These are phyloP conservation scores for Clarkia xantiana DNA, from an alignment of 345 rosid species.

Conservation along the genomic window DNA sequence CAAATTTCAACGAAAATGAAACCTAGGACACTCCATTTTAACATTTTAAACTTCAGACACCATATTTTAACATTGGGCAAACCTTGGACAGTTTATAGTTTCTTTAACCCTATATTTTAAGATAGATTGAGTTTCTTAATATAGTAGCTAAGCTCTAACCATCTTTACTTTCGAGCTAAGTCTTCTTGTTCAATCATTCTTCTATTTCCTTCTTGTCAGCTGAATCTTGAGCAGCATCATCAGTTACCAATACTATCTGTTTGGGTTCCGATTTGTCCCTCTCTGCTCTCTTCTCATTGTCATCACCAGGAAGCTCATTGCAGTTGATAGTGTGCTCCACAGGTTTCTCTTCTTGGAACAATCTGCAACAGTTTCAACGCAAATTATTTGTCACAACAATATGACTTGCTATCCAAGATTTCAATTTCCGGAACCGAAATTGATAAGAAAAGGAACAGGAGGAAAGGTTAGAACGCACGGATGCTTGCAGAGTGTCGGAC, in stretches of 20 bases:
- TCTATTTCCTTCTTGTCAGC: too few species aligned
- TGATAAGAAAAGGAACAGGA: background rate
- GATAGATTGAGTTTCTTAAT: too few species aligned
- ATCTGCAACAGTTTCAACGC: too few species aligned
- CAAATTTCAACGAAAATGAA: too few species aligned
- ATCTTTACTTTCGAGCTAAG: too few species aligned
- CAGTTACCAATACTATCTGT: constrained; percentile 33
- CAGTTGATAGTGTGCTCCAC: constrained; percentile 82
- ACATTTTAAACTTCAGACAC: too few species aligned
- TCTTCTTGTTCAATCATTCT: too few species aligned
- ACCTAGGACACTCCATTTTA: too few species aligned
- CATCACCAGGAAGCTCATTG: constrained; percentile 41
- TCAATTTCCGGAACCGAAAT: background rate
- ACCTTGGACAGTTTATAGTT: too few species aligned
- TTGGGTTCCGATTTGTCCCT: constrained; percentile 15
- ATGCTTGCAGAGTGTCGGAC: constrained; percentile 83
- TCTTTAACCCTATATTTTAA: too few species aligned
- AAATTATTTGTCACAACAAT: background rate
- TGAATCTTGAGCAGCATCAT: background rate
- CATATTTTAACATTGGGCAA: too few species aligned
- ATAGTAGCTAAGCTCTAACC: too few species aligned
- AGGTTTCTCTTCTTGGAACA: constrained; percentile 87
- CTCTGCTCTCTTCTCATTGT: constrained; percentile 22
- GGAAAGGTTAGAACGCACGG: constrained; percentile 36
- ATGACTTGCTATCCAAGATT: background rate